Percentiles rank a stretch among this genome's conserved stretches.
Conservation (phyloP, 2,329 filamentous ascomycete genomes). For the Nemania sp. region DNA sequence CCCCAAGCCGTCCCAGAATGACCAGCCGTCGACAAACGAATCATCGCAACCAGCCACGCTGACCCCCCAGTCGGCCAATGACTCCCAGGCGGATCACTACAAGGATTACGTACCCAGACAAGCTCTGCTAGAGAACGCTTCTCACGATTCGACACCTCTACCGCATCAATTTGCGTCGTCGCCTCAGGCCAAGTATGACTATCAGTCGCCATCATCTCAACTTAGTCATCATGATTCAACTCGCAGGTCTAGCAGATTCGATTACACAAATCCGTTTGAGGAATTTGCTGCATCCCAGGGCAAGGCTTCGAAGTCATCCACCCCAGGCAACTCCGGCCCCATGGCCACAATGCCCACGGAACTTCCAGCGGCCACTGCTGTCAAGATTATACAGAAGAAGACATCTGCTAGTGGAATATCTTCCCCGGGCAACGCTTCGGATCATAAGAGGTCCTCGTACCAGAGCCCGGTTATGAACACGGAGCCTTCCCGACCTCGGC, state of each 20-base stretch:
- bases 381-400: slow-evolving; percentile 68
- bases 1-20: slow-evolving; percentile 74
- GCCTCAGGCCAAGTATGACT: slow-evolving; percentile 47
- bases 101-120: slow-evolving; percentile 45
- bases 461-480: slow-evolving; percentile 60
- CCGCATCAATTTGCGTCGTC: slow-evolving; percentile 46
- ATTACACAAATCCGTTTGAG: slow-evolving; percentile 57
- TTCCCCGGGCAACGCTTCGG: slow-evolving; percentile 47
- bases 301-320: slow-evolving; percentile 57
- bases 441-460: slow-evolving; percentile 48
- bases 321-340: slow-evolving; percentile 46
- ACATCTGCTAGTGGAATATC: slow-evolving; percentile 52
- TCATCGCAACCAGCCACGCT: slow-evolving; percentile 57
- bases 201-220: slow-evolving; percentile 47
- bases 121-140: slow-evolving; percentile 38
- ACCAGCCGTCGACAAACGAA: slow-evolving; percentile 59
- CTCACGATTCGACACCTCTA: slow-evolving; percentile 46
- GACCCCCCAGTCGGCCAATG: slow-evolving; percentile 59
- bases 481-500: slow-evolving; percentile 54
- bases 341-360: slow-evolving; percentile 47
- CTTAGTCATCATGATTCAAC: slow-evolving; percentile 44
- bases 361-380: slow-evolving; percentile 52
- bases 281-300: slow-evolving; percentile 59
- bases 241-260: slow-evolving; percentile 50
- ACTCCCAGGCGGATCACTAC: slow-evolving; percentile 48